phyloP scores from a whole-genome alignment of 495 filamentous ascomycete genomes.

The Bathelium albidoporum region DNA sequence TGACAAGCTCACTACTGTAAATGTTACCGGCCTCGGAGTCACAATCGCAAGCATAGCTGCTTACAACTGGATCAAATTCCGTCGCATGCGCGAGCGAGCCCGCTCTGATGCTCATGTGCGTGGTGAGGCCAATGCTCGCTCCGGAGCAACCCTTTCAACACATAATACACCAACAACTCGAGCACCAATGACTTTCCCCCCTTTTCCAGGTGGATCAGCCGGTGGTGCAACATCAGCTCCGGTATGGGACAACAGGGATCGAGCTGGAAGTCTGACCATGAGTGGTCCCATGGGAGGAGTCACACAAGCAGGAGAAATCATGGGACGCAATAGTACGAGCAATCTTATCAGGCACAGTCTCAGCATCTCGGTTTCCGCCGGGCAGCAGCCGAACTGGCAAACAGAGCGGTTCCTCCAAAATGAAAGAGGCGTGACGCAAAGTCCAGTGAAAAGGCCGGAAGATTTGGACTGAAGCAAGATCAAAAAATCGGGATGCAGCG shows the following conservation, averaged over 20 bases:
- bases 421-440: constrained; percentile 17
- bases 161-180: constrained; percentile 11
- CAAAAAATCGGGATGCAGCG: neutral
- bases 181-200: neutral
- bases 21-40: constrained; percentile 74
- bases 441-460: constrained; percentile 24
- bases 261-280: constrained; percentile 6
- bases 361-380: constrained; percentile 12
- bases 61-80: constrained; percentile 93
- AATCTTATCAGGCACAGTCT: constrained; percentile 22
- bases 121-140: constrained; percentile 21
- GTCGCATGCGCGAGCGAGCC: constrained; percentile 72
- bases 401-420: neutral
- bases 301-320: neutral
- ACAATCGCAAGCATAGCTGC: constrained; percentile 76
- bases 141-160: constrained; percentile 14
- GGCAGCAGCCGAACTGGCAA: constrained; percentile 5
- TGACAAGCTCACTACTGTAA: constrained; percentile 81
- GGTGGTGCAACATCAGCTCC: constrained; percentile 5
- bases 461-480: constrained; percentile 18
- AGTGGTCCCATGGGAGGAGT: neutral
- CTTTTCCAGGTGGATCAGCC: neutral
- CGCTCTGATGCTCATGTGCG: constrained; percentile 22
- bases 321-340: constrained; percentile 11
- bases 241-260: neutral